Evolutionary conservation across 345 rosid genomes (phyloP).

Genomic region (Anacardium occidentale): DNA sequence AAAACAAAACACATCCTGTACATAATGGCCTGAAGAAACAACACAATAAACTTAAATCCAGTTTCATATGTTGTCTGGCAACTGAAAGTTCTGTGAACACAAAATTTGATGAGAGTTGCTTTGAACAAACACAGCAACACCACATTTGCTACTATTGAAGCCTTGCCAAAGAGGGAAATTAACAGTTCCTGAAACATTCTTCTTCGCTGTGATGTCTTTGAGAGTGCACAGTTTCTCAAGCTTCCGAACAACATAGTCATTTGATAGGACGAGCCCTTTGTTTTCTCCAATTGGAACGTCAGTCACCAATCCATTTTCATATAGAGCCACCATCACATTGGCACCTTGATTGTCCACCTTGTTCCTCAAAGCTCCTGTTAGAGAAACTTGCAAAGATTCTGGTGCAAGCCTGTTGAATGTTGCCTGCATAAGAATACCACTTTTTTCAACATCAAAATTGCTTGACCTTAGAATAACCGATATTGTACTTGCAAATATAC

Average conservation of each 20-base stretch:
- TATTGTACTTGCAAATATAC: no score
- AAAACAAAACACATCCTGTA: constrained; percentile 32
- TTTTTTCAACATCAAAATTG: not conserved
- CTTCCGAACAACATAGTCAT: constrained; percentile 75
- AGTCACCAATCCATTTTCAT: constrained; percentile 67
- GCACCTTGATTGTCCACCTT: constrained; percentile 58
- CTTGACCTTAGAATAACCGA: no score
- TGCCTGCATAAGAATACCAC: constrained; percentile 39
- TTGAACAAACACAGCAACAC: constrained; percentile 62
- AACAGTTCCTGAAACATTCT: constrained; percentile 60
- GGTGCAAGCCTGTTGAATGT: constrained; percentile 61
- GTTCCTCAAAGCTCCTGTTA: constrained; percentile 54
- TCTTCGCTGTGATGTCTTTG: constrained; percentile 58
- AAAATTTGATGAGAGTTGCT: constrained; percentile 62
- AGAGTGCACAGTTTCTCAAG: constrained; percentile 71
- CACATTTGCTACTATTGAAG: constrained; percentile 67
- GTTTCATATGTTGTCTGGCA: constrained; percentile 56
- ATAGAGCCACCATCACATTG: constrained; percentile 72
- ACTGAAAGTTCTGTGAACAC: constrained; percentile 62
- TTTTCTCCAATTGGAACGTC: constrained; percentile 72
- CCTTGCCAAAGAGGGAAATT: constrained; percentile 70
- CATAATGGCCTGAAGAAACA: constrained; percentile 21
- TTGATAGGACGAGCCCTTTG: constrained; percentile 67
- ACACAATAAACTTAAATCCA: not conserved
- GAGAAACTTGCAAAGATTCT: constrained; percentile 53